Conservation (phyloP, 1,139 yeast species). For the Zygoascus sp. region DNA sequence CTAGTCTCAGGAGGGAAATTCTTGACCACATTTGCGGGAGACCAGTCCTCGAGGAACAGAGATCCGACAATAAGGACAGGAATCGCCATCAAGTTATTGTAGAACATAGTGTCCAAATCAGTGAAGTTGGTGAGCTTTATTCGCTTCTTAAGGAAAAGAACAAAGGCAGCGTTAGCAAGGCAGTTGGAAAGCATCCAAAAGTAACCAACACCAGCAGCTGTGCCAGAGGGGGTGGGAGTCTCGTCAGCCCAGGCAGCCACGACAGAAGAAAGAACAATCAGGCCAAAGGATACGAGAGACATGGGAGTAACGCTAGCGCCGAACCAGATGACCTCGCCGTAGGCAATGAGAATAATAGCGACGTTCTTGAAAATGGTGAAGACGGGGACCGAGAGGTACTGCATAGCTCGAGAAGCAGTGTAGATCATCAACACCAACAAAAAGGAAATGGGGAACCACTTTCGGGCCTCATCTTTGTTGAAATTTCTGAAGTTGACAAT, state of each 20-base stretch:
- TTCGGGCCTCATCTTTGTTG: constrained; percentile 83
- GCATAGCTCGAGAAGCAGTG: constrained; percentile 93
- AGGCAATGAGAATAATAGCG: constrained; percentile 93
- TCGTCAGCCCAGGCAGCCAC: constrained; percentile 91
- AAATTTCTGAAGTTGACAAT: constrained; percentile 82
- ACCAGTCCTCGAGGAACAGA: constrained; percentile 86
- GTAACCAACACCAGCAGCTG: constrained; percentile 65
- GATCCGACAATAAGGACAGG: constrained; percentile 81
- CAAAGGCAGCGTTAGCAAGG: constrained; percentile 89
- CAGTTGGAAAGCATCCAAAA: constrained; percentile 96
- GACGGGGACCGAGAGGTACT: constrained; percentile 86
- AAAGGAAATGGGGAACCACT: constrained; percentile 87
- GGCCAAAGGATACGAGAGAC: constrained; percentile 80
- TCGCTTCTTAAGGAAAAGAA: constrained; percentile 92
- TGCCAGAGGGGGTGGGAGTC: constrained; percentile 30
- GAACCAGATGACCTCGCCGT: constrained; percentile 97
- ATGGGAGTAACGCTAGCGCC: constrained; percentile 88
- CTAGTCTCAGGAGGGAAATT: constrained; percentile 78
- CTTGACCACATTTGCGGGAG: constrained; percentile 60
- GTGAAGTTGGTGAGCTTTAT: constrained; percentile 94
- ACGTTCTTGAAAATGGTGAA: constrained; percentile 97
- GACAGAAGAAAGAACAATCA: constrained; percentile 90
- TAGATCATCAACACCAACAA: constrained; percentile 90
- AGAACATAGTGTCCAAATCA: constrained; percentile 98
- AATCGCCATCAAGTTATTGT: constrained; percentile 87